These are phyloP conservation scores for Daldinia caldariorum DNA, from an alignment of 495 filamentous ascomycete genomes.

Conservation along the genomic window DNA sequence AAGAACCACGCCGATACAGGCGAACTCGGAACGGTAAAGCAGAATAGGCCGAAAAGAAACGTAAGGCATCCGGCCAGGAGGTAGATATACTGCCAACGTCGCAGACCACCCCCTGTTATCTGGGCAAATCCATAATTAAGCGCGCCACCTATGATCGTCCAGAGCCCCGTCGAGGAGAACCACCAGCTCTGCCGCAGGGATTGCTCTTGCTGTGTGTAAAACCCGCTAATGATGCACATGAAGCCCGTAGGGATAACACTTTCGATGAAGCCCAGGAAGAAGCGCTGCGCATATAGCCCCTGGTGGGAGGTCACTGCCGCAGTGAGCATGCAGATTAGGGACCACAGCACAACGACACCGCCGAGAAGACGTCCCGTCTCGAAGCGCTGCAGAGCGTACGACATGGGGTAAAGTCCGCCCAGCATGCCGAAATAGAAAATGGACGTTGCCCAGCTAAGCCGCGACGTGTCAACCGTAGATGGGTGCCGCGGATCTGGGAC, in stretches of 20 bases:
- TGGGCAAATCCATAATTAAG: constrained; percentile 77
- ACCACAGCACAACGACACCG: constrained; percentile 72
- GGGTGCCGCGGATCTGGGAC: constrained; percentile 62
- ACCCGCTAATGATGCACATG: constrained; percentile 71
- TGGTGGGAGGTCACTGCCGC: constrained; percentile 70
- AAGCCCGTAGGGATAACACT: constrained; percentile 74
- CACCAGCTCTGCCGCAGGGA: constrained; percentile 73
- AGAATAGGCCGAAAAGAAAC: constrained; percentile 70
- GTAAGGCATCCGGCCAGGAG: constrained; percentile 71
- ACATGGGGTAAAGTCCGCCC: constrained; percentile 76
- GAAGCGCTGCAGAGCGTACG: constrained; percentile 73
- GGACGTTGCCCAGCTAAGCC: constrained; percentile 78
- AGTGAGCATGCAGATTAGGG: constrained; percentile 71
- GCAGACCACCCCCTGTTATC: constrained; percentile 63
- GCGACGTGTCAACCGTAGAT: constrained; percentile 65
- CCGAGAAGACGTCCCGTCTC: constrained; percentile 69
- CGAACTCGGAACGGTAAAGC: constrained; percentile 68
- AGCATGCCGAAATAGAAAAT: constrained; percentile 85
- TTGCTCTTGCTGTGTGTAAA: constrained; percentile 76
- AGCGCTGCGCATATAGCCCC: constrained; percentile 73
- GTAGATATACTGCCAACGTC: constrained; percentile 75
- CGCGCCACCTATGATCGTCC: constrained; percentile 73
- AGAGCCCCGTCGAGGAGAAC: constrained; percentile 73
- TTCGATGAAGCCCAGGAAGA: constrained; percentile 77
- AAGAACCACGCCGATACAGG: constrained; percentile 67